These are phyloP conservation scores for Zygosaccharomyces kombuchaensis DNA, from an alignment of 805 yeast genomes.

Conservation along the genomic window DNA sequence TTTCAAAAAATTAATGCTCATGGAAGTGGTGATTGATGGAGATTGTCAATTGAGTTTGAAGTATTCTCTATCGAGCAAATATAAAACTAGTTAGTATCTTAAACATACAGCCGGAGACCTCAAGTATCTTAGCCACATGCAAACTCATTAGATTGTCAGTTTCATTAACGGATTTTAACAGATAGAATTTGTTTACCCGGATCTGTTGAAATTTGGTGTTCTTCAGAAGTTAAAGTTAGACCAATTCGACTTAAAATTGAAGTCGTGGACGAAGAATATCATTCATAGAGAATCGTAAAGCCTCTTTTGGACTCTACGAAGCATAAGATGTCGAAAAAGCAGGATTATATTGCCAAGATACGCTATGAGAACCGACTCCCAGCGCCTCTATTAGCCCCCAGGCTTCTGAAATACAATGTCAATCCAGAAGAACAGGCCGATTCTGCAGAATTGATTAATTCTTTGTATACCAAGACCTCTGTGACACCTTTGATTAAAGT, in stretches of 20 bases:
- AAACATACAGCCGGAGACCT: too few relatives aligned
- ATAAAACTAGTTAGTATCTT: too few relatives aligned
- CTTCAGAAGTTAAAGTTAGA: background rate
- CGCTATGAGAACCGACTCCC: conserved; percentile 86
- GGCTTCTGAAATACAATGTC: conserved; percentile 53
- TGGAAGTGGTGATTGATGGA: too few relatives aligned
- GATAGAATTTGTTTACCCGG: conserved; percentile 5
- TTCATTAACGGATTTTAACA: too few relatives aligned
- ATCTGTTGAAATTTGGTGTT: background rate
- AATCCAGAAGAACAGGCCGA: conserved; percentile 42
- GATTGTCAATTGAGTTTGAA: too few relatives aligned
- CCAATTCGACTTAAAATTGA: background rate
- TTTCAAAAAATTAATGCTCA: background rate
- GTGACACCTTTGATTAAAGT: conserved; percentile 57
- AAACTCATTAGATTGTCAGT: too few relatives aligned
- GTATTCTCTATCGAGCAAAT: too few relatives aligned
- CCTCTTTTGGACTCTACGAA: background rate
- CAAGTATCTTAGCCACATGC: too few relatives aligned
- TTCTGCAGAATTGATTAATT: conserved; percentile 56
- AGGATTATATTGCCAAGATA: conserved; percentile 75
- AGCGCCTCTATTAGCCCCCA: conserved; percentile 90
- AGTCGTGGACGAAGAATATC: background rate
- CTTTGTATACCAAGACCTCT: conserved; percentile 71
- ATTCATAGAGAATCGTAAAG: background rate
- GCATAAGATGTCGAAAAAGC: conserved; percentile 46